Evolutionary conservation across 768 basidiomycete genomes (phyloP).

Genomic region (Serendipita sp.): DNA sequence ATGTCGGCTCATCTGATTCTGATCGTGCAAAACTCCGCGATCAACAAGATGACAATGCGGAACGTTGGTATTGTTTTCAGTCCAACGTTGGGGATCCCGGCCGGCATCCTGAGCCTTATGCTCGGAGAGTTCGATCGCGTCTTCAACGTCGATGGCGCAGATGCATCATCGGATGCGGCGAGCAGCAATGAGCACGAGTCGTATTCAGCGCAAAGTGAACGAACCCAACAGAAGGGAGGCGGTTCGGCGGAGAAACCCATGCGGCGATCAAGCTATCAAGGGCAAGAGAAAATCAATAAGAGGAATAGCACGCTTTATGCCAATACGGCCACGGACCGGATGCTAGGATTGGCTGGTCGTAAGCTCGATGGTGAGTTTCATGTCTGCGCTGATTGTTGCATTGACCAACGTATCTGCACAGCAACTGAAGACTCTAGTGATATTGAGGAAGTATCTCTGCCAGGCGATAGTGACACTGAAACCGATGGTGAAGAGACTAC

Average conservation of each 20-base stretch:
- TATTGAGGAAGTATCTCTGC: slow-evolving; percentile 43
- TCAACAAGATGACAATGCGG: slow-evolving; percentile 98
- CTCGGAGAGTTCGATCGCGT: slow-evolving; percentile 85
- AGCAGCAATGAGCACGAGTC: slow-evolving; percentile 15
- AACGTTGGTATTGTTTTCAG: slow-evolving; percentile 99
- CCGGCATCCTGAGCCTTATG: slow-evolving; percentile 90
- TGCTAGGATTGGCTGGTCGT: slow-evolving; percentile 65
- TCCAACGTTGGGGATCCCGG: slow-evolving; percentile 95
- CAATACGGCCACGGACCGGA: slow-evolving; percentile 65
- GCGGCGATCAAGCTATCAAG: slow-evolving; percentile 20
- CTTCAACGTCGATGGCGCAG: slow-evolving; percentile 55
- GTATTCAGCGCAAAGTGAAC: slow-evolving; percentile 10
- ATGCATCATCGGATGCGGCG: slow-evolving; percentile 21
- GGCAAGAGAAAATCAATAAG: slow-evolving; percentile 23
- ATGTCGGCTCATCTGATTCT: slow-evolving; percentile 89
- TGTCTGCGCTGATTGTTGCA: not conserved
- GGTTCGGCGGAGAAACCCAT: slow-evolving; percentile 10
- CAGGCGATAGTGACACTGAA: slow-evolving; percentile 65
- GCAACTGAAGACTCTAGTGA: slow-evolving; percentile 14
- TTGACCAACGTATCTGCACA: slow-evolving; percentile 11
- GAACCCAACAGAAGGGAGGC: slow-evolving; percentile 12
- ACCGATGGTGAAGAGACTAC: slow-evolving; percentile 23
- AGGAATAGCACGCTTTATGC: slow-evolving; percentile 77
- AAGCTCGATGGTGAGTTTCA: slow-evolving; percentile 41
- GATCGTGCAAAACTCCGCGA: slow-evolving; percentile 74